Percentiles rank a stretch among this genome's conserved stretches.
These are phyloP conservation scores for Candida ascalaphidarum DNA, from an alignment of 805 yeast genomes.

Conservation along the genomic window DNA sequence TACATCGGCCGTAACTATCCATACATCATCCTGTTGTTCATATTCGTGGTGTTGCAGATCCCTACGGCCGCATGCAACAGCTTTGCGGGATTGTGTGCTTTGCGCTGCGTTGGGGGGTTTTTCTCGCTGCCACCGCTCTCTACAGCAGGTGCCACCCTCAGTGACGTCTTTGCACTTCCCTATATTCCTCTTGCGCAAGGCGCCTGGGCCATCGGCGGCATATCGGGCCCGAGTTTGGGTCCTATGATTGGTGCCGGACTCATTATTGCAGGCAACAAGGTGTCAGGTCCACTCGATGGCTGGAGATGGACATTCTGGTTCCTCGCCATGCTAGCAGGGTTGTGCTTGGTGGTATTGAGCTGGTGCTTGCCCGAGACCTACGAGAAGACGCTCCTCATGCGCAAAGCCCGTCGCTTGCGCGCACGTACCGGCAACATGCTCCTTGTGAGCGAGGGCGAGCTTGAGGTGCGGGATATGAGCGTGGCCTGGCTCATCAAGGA, in stretches of 20 bases:
- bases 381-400: constrained; percentile 5
- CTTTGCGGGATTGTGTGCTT: constrained; percentile 40
- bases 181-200: constrained; percentile 39
- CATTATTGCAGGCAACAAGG: constrained; percentile 25
- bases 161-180: constrained; percentile 19
- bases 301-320: background rate
- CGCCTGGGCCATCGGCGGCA: constrained; percentile 46
- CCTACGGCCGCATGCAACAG: constrained; percentile 45
- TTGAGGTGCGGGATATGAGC: constrained; percentile 2
- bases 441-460: constrained; percentile 6
- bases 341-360: constrained; percentile 2
- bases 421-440: constrained; percentile 5
- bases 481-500: constrained; percentile 2
- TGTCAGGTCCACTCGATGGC: too few relatives aligned
- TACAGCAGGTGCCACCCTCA: background rate
- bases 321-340: constrained; percentile 8
- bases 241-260: constrained; percentile 50
- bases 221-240: constrained; percentile 47
- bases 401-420: constrained; percentile 7
- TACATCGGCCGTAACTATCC: constrained; percentile 44
- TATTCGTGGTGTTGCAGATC: constrained; percentile 44
- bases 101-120: constrained; percentile 47
- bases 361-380: constrained; percentile 7
- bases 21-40: constrained; percentile 36
- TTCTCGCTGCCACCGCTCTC: constrained; percentile 27